Conservation (phyloP, 2,329 filamentous ascomycete species). For the Helicocarpus griseus region DNA sequence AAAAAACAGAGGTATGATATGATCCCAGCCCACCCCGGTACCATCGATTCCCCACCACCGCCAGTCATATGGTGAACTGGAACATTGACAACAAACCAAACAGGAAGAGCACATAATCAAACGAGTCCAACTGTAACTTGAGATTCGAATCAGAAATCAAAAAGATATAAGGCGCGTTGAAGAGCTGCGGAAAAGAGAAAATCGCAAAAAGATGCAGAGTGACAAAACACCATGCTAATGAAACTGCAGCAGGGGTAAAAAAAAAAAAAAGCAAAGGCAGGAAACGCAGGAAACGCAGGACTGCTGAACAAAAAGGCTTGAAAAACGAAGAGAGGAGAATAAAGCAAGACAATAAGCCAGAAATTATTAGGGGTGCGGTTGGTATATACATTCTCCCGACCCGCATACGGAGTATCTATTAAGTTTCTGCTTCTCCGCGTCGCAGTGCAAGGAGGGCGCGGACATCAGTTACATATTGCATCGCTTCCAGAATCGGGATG, state of each 20-base stretch:
- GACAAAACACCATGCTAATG: background rate
- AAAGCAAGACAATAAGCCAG: background rate
- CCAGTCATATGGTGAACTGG: too few species aligned
- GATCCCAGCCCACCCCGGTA: too few species aligned
- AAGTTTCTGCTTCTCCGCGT: slow-evolving; percentile 58
- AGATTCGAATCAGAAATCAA: background rate
- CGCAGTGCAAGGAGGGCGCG: slow-evolving; percentile 79
- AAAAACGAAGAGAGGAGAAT: background rate
- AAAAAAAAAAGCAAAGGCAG: background rate
- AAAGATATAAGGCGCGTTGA: background rate
- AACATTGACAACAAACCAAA: too few species aligned
- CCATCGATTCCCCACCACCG: too few species aligned
- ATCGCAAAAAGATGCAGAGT: background rate
- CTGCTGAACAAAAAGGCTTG: background rate
- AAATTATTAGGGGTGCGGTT: background rate
- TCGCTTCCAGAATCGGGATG: slow-evolving; percentile 80
- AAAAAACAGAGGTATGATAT: too few species aligned
- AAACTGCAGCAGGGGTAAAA: background rate
- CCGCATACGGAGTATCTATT: slow-evolving; percentile 2
- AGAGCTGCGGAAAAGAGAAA: too few species aligned
- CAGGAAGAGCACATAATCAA: too few species aligned
- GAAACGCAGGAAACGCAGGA: background rate
- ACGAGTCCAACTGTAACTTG: background rate
- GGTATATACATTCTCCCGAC: background rate
- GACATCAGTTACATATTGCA: slow-evolving; percentile 96